Percentiles rank a stretch among this genome's conserved stretches.
phyloP scores from a whole-genome alignment of 306 rosid species.

The Canavalia ensiformis region DNA sequence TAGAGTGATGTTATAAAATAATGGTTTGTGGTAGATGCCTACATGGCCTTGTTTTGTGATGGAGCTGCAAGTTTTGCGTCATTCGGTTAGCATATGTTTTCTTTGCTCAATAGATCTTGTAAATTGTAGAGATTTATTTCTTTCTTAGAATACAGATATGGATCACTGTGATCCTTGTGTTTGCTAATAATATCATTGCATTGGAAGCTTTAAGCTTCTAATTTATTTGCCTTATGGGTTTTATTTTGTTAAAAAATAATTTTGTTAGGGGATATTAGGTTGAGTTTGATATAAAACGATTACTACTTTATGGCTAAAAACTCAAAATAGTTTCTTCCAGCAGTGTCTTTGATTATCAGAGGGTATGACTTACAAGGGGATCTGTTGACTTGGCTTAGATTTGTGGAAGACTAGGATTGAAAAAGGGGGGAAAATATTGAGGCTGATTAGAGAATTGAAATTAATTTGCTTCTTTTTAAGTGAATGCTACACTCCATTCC shows the following conservation, averaged over 20 bases:
- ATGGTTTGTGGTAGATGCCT: slow-evolving; percentile 17
- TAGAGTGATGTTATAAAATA: neutral
- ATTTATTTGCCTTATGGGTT: neutral
- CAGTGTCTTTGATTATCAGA: slow-evolving; percentile 21
- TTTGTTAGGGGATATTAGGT: neutral
- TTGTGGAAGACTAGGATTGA: neutral
- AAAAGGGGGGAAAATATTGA: neutral
- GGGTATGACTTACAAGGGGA: neutral
- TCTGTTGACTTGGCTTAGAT: neutral
- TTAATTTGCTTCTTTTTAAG: neutral
- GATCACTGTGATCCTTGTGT: neutral
- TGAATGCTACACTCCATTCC: neutral
- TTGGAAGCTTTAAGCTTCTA: neutral
- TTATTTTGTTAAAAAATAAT: slow-evolving; percentile 6
- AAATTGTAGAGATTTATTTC: slow-evolving; percentile 23
- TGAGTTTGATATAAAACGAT: slow-evolving; percentile 8
- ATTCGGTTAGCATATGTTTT: neutral
- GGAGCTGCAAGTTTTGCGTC: slow-evolving; percentile 10
- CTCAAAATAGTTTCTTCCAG: neutral
- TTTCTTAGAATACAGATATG: slow-evolving; percentile 15
- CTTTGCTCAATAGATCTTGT: slow-evolving; percentile 19
- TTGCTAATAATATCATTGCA: neutral
- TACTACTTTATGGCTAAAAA: neutral
- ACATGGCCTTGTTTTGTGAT: slow-evolving; percentile 23
- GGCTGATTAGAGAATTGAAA: neutral